Conservation (phyloP, 257 asterid species). For the Nicotiana tabacum region DNA sequence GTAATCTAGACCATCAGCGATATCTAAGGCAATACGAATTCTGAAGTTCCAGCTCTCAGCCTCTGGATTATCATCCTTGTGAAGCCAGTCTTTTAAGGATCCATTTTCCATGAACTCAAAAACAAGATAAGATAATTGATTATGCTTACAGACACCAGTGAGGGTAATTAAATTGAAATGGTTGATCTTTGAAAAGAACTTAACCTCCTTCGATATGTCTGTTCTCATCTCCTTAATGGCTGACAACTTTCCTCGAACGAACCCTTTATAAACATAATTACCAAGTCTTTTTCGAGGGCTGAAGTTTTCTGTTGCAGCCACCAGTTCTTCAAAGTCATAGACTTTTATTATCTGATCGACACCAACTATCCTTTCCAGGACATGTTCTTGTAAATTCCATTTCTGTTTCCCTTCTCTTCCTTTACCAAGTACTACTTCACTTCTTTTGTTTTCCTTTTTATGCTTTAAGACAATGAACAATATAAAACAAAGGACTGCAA, state of each 20-base stretch:
- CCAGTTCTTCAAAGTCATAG: constrained; percentile 39
- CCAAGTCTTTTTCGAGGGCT: constrained; percentile 30
- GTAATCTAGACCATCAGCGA: constrained; percentile 67
- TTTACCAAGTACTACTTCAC: neutral
- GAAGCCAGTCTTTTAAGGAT: constrained; percentile 51
- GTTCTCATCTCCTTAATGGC: constrained; percentile 37
- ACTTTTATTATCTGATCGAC: constrained; percentile 36
- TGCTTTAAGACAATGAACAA: constrained; percentile 19
- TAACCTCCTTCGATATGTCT: constrained; percentile 42
- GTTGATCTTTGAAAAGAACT: constrained; percentile 47
- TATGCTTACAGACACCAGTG: constrained; percentile 47
- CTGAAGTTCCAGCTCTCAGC: constrained; percentile 47
- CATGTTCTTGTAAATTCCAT: constrained; percentile 21
- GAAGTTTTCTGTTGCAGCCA: constrained; percentile 49
- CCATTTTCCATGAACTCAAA: constrained; percentile 69
- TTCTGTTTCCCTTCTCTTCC: constrained; percentile 12
- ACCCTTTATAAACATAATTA: constrained; percentile 36
- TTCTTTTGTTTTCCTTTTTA: constrained; percentile 11
- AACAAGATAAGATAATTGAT: constrained; percentile 37
- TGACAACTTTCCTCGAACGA: constrained; percentile 37
- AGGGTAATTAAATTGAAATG: constrained; percentile 63
- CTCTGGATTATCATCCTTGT: constrained; percentile 15
- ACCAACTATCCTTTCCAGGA: constrained; percentile 31
- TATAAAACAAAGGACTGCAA: constrained; percentile 35
- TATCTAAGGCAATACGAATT: constrained; percentile 54